Evolutionary conservation across 2,329 filamentous ascomycete genomes (phyloP).

Genomic region (Stromatinia cepivora): DNA sequence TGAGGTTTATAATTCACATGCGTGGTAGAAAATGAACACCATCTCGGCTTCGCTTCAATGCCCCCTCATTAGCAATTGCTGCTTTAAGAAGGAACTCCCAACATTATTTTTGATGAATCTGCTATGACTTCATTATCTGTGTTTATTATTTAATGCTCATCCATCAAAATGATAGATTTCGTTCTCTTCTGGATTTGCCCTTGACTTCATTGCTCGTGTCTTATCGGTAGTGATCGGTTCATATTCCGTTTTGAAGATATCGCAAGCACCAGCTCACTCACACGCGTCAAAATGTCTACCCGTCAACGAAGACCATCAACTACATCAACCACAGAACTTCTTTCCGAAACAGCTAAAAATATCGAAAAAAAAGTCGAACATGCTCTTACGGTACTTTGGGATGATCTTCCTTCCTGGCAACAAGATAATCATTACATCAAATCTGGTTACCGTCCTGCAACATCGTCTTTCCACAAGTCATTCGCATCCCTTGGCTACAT

Average conservation of each 20-base stretch:
- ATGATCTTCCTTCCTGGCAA: conserved; percentile 54
- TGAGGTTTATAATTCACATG: neutral
- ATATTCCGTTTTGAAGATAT: neutral
- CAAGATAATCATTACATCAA: conserved; percentile 70
- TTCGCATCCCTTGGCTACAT: conserved; percentile 60
- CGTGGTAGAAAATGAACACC: neutral
- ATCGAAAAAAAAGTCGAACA: conserved; percentile 43
- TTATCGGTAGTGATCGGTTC: neutral
- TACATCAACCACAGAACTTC: conserved; percentile 31
- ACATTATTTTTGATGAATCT: conserved; percentile 13
- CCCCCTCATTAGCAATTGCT: conserved; percentile 13
- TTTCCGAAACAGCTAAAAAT: conserved; percentile 32
- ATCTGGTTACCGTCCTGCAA: conserved; percentile 63
- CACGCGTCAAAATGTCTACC: conserved; percentile 30
- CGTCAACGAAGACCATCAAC: conserved; percentile 34
- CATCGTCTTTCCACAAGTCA: conserved; percentile 60
- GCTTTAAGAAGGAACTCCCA: conserved; percentile 21
- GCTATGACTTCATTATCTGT: neutral
- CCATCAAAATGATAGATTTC: neutral
- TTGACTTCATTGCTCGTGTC: neutral
- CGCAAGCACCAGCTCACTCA: neutral
- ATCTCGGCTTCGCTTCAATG: conserved; percentile 10
- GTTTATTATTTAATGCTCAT: neutral
- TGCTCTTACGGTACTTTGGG: conserved; percentile 49
- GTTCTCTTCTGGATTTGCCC: neutral